Evolutionary conservation across 225 moss, liverwort and hornwort species (phyloP), one percentile per base, ranked within the genome.

Genomic region (Bryum argenteum): DNA sequence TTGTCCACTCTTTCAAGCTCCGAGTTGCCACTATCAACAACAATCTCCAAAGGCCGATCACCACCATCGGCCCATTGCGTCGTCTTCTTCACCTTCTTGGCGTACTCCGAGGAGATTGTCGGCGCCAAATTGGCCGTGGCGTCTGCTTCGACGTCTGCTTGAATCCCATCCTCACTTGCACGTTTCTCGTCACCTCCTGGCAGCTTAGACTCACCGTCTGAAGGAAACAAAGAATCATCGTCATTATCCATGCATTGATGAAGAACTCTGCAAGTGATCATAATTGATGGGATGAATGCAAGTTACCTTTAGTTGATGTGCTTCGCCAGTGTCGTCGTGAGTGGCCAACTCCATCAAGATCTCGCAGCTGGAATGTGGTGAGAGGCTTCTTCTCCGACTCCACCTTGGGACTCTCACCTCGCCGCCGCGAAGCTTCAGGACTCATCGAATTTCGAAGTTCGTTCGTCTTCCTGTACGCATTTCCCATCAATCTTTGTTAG

Each of bases 11-110:
- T 54, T 2, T 82, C 76, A 14, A 63, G 37, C 3, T 40, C 67
- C 0, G 8, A 74, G 9, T 2, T 48, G 41, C 54, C 61, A 55
- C 63, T 55, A 14, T 88, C 87, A 21, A 82, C 67, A 18, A 85
- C 59, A n/a, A 96, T 87, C 76, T 89, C 93, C 65, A 78, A 38
- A 39, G 17, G 12, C 11, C 58, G 67, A 43, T 22, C 54, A 28
- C 53, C 79, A 21, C 71, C 70, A 23, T 75, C 63, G 51, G 80
- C 72, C 82, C 82, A 78, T 22, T 57, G 75, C 11, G 78, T 71
- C 37, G 16, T 59, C 26, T 75, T 86, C 61, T 75, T 78, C 0
- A 58, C 53, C 48, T 60, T 82, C 61, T 54, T 72, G 10, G 4
- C 3, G 19, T 37, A 4, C 1, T 55, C 71, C 20, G 48, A 54